Evolutionary conservation across 2,329 filamentous ascomycete genomes (phyloP), one percentile per base, ranked within the genome.

Genomic region (Neocatenulostroma microsporum): DNA sequence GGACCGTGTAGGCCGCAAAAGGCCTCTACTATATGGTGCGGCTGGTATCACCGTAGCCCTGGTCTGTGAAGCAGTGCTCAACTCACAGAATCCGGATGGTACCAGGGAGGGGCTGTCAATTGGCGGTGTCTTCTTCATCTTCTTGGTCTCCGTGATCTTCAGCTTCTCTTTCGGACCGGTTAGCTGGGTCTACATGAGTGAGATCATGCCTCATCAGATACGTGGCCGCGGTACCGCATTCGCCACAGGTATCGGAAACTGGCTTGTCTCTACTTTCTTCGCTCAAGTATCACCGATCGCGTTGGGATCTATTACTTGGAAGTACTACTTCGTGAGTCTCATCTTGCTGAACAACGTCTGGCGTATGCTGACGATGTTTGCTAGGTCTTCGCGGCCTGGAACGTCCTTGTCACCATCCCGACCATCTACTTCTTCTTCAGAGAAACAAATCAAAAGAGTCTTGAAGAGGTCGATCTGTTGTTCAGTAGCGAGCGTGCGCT

Each of bases 141-240:
- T 81, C 53, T 67, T 53, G 3, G 74, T 78, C 34, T 72, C 73
- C 15, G 65, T 71, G 11, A 70, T 77, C 46, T 80, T 78, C 47
- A 74, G 72, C 4, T 50, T 76, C 28, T 76, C 73, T 1, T 78
- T 75, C 60, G 71, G 75, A 2, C 72, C 74, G 3, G 69, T 73
- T 51, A 69, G 65, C 0, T 81, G 77, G 76, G 66, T 81, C 1
- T 82, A 82, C 55, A 76, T 77, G 54, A 70, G 72, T 12, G 79
- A 82, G 55, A 74, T 82, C 41, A 76, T 78, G 57, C 77, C 79
- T 8, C 72, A 82, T 59, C 74, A 76, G 44, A 81, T 80, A 37
- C 74, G 79, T 21, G 72, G 72, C 5, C 65, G 69, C 15, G 74
- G 74, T 2, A 72, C 68, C 30, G 72, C 73, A 4, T 75, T 77